Evolutionary conservation across 73 alveolate genomes (phyloP).

Genomic region (Breviolum minutum): DNA sequence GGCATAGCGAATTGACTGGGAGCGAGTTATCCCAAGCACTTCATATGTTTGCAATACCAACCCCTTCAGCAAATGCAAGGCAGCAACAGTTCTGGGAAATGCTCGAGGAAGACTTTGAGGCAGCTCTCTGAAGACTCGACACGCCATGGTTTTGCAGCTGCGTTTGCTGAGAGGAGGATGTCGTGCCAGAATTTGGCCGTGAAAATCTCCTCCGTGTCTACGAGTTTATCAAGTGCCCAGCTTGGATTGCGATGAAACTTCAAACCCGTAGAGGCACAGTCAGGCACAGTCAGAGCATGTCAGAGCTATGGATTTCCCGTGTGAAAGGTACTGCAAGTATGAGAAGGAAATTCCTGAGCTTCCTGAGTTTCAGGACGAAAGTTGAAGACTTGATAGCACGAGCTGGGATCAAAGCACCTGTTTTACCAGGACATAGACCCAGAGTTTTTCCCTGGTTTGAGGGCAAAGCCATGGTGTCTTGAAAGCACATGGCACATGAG

Average conservation of each 20-base stretch:
- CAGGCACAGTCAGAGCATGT: too few relatives aligned
- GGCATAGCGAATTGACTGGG: neutral
- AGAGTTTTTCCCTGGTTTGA: conserved; percentile 81
- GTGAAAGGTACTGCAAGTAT: conserved; percentile 91
- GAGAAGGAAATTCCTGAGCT: conserved; percentile 91
- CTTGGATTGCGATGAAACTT: neutral
- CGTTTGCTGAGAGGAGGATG: conserved; percentile 47
- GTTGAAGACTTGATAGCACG: neutral
- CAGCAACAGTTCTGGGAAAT: conserved; percentile 95
- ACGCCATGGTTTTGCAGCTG: too few relatives aligned
- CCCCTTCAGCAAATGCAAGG: neutral
- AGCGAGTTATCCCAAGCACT: neutral
- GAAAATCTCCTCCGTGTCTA: conserved; percentile 82
- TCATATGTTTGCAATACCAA: neutral
- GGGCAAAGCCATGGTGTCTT: conserved; percentile 87
- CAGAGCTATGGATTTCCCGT: too few relatives aligned
- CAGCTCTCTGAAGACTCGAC: neutral
- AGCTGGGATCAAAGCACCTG: neutral
- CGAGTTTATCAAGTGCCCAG: conserved; percentile 84
- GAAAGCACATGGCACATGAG: neutral
- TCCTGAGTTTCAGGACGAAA: conserved; percentile 68
- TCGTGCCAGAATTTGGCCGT: conserved; percentile 90
- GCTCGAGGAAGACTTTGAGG: conserved; percentile 95
- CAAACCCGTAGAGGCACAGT: neutral
- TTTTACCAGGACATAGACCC: conserved; percentile 60